Evolutionary conservation across 352 stramenopile genomes (phyloP), one percentile per base, ranked within the genome.

Genomic region (Elongisporangium senticosum): DNA sequence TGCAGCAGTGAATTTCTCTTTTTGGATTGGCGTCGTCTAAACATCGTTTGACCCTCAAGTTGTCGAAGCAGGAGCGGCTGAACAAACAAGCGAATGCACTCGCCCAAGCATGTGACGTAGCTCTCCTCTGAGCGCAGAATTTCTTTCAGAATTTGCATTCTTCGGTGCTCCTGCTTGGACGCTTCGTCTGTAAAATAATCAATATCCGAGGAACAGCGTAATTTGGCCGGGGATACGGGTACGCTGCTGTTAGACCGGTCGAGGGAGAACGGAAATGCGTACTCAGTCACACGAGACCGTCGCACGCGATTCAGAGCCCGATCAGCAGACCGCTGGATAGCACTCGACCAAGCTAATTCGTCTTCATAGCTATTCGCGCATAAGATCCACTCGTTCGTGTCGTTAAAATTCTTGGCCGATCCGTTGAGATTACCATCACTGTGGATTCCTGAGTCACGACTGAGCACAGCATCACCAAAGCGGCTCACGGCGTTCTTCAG

Each of bases 1-100:
- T 82, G 74, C 23, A 87, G 21, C n/a, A 83, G 58, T 24, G 71
- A 87, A 53, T 79, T 73, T 62, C 77, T 87, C 51, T 74, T 72
- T 60, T 89, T 86, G 63, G 64, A 84, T 64, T 95, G 79, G 19
- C 72, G 74, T 8, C 77, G 71, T 14, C 83, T 70, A 19, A 70
- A 72, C 49, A 90, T 65, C 43, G 91, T 88, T 22, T 87, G 82
- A 3, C 77, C 84, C 67, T 95, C 86, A 13, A 95, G 69, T 55
- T 95, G 83, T 0, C 86, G 71, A 7, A 95, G 66, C 20, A 95
- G 51, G 49, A 95, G 62, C 22, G 86, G 86, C 52, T 93, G 83
- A 19, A 95, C 84, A 56, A 89, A 95, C 7, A 92, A 59, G 5
- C 77, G 85, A 53, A 93, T 93, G 62, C 86, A 95, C 39, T 93